phyloP scores from a whole-genome alignment of 495 filamentous ascomycete genomes.

The Aspergillus taichungensis region DNA sequence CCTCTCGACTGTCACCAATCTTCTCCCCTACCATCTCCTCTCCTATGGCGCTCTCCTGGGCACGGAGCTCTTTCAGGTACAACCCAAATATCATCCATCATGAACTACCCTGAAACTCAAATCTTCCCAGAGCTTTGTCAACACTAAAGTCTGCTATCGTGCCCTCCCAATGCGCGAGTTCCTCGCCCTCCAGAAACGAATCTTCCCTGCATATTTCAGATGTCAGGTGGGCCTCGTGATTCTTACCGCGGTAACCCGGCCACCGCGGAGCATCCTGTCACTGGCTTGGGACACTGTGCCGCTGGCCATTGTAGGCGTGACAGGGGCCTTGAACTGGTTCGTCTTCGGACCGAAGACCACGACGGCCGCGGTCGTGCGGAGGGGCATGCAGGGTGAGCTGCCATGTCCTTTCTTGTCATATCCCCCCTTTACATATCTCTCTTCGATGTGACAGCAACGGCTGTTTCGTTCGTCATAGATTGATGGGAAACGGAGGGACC shows the following conservation, averaged over 20 bases:
- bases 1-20: slow-evolving; percentile 9
- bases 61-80: slow-evolving; percentile 39
- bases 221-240: slow-evolving; percentile 34
- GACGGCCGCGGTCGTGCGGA: slow-evolving; percentile 32
- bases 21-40: slow-evolving; percentile 40
- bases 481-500: no score
- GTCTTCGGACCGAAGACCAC: slow-evolving; percentile 41
- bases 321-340: slow-evolving; percentile 38
- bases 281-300: slow-evolving; percentile 28
- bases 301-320: slow-evolving; percentile 27
- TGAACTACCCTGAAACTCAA: neutral
- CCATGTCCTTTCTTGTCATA: neutral
- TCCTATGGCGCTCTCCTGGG: slow-evolving; percentile 46
- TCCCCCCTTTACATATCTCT: no score
- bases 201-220: slow-evolving; percentile 48
- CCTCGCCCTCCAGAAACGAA: slow-evolving; percentile 39
- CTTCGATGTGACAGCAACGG: no score
- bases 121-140: slow-evolving; percentile 37
- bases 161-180: slow-evolving; percentile 41
- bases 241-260: slow-evolving; percentile 37
- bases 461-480: no score
- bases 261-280: slow-evolving; percentile 31
- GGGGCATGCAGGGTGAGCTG: slow-evolving; percentile 31
- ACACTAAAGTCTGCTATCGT: slow-evolving; percentile 41
- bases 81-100: neutral